phyloP scores from a whole-genome alignment of 768 basidiomycete genomes.

The Kwoniella dendrophila region DNA sequence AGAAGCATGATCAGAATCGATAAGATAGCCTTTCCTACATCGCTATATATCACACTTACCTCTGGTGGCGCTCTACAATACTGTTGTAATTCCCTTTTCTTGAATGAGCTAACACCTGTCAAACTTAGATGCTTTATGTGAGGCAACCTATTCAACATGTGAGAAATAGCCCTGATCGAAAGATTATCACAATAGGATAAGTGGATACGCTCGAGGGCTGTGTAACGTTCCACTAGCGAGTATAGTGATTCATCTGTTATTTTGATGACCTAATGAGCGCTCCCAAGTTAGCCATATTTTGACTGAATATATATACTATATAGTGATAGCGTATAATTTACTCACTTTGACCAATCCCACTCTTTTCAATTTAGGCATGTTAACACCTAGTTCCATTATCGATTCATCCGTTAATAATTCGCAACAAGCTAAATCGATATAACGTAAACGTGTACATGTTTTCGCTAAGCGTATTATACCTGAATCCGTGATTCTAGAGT shows the following conservation, averaged over 20 bases:
- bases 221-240: slow-evolving; percentile 79
- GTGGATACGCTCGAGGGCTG: slow-evolving; percentile 90
- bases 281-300: no score
- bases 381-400: slow-evolving; percentile 80
- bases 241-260: slow-evolving; percentile 93
- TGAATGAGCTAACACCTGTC: slow-evolving; percentile 94
- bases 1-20: neutral
- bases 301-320: neutral
- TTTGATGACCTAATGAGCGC: slow-evolving; percentile 74
- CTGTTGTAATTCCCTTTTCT: slow-evolving; percentile 76
- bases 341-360: slow-evolving; percentile 86
- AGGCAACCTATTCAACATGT: slow-evolving; percentile 81
- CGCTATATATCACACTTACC: slow-evolving; percentile 60
- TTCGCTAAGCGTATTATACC: slow-evolving; percentile 81
- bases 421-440: slow-evolving; percentile 95
- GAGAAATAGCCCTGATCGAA: slow-evolving; percentile 85
- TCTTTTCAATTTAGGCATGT: slow-evolving; percentile 82
- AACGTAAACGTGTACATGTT: slow-evolving; percentile 83
- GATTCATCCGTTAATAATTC: slow-evolving; percentile 85
- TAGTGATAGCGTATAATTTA: neutral
- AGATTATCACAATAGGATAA: slow-evolving; percentile 97
- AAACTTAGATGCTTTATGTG: slow-evolving; percentile 92
- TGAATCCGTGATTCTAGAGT: slow-evolving; percentile 75
- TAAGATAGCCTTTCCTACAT: neutral
- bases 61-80: slow-evolving; percentile 87